Evolutionary conservation across 2,329 filamentous ascomycete genomes (phyloP), one percentile per base, ranked within the genome.

Genomic region (Nothophaeocryptopus gaeumannii): DNA sequence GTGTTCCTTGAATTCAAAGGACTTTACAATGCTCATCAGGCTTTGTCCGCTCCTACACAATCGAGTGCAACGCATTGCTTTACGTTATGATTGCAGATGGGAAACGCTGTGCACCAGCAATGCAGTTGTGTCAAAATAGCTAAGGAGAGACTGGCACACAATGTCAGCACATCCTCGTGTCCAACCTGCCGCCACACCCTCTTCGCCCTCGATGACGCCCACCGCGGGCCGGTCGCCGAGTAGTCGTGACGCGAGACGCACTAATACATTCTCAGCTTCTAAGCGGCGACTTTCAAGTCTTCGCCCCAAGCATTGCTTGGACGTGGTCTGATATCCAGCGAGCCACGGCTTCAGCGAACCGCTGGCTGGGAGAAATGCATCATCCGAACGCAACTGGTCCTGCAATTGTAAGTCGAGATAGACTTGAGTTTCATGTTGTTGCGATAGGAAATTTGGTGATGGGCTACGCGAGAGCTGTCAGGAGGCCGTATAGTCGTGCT

Each of bases 381-480:
- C 49, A 53, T 34, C 5, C 33, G 13, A 30, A 35, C 15, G 38
- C 39, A 11, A 38, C 49, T 13, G 53, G 49, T 4, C 49, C 49
- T 15, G 53, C 46, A 16, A 16, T 52, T 11, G 37, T 53, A 3
- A 37, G 50, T 3, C 47, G 33, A 13, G 26, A 30, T 12, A 8
- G 30, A 13, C 34, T 55, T 13, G 53, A 49, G 5, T 33, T 35
- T 32, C 49, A 55, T 29, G n/a, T 53, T 11, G 35, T 55, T 13
- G 46, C 53, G 9, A 55, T 55, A 49, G 53, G 49, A 1, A 55
- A 55, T 33, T 9, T 55, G 33, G 12, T 55, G 12, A 20, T 26
- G 14, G 53, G 49, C 4, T 53, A 50, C 31, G 50, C 49, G 4
- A 15, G 35, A 10, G 49, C 53, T 14, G 20, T 35, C 33, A 30